Evolutionary conservation across 805 yeast species (phyloP), one percentile per base, ranked within the genome.

Genomic region (Metschnikowia corniflorae): DNA sequence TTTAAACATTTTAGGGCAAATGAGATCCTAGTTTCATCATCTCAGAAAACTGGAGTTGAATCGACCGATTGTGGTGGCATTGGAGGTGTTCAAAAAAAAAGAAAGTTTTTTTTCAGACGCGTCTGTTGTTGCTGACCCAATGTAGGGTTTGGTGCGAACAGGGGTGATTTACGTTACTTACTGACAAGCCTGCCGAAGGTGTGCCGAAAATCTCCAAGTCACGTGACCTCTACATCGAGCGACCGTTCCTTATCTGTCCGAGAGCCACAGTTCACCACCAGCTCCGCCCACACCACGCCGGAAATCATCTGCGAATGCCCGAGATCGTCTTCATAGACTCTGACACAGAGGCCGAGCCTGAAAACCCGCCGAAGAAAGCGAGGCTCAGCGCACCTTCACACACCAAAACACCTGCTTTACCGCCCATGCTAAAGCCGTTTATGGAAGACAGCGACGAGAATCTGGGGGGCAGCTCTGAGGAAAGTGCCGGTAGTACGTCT

Each of bases 371-470:
- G 16, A 47, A 47, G 20, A 44, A 29, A 26, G 39, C 25, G 7
- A 40, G 37, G 31, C 32, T 40, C 12, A 16, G 17, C 15, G n/a
- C n/a, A n/a, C n/a, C n/a, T n/a, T n/a, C n/a, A n/a, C n/a, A n/a
- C n/a, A n/a, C n/a, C n/a, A n/a, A n/a, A n/a, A n/a, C n/a, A n/a
- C 27, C 25, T 18, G 29, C 22, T 13, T 16, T 37, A 14, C 43
- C 49, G 9, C 47, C 43, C 17, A 39, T 46, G 39, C 29, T 16
- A 7, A 46, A 46, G 32, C 50, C 52, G 3, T 37, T 37, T 21
- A 44, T 44, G 49, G 47, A 43, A 25, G 49, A 44, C 15, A 36
- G 42, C 25, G 51, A 47, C 31, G 31, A 28, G 15, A 16, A 16
- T 10, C 23, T 15, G 16, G 31, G 13, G 23, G 9, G n/a, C 3